Evolutionary conservation across 176 grass and related monocot species (phyloP), one percentile per base, ranked within the genome.

Genomic region (Avena sativa): DNA sequence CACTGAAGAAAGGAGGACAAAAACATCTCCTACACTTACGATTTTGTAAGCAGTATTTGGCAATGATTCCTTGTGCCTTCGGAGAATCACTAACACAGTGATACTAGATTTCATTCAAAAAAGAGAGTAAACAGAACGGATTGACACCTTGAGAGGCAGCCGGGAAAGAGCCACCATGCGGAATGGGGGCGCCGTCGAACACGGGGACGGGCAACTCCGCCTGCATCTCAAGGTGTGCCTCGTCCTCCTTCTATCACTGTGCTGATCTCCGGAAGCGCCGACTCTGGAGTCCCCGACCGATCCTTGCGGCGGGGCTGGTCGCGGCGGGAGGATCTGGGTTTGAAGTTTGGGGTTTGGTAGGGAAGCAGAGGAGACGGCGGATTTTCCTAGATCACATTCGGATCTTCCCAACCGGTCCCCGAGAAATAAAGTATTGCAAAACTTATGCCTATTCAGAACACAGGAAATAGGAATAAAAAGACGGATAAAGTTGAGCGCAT

Each of bases 181-280:
- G 74, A 55, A 55, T 76, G 7, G 49, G 70, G 73, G 21, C 72
- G 14, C 13, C 73, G 14, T 28, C 73, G 71, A 74, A 74, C 44
- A 50, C 46, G 44, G 44, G n/a, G 71, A 26, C 19, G 71, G 71
- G 1, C 44, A 49, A 49, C 71, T 74, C 44, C 44, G n/a, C 1
- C 49, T 8, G 74, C 25, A 76, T 55, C 74, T 19, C 25, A 76
- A 52, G 74, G 49, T 15, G n/a, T 16, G 4, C 25, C 8, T 30
- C 8, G 3, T 30, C 47, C 28, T 23, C 13, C 47, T 52, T 75
- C 72, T 16, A 12, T 12, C 23, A 23, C 72, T 6, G 7, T 21
- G 32, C 32, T 2, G 32, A 34, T 2, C 32, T 34, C 32, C 32
- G 32, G 32, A 34, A 34, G 32, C 32, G 47, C 46, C 47, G 47